Conservation (phyloP, 176 grass and related monocot genomes). For the Hyparrhenia diplandra region DNA sequence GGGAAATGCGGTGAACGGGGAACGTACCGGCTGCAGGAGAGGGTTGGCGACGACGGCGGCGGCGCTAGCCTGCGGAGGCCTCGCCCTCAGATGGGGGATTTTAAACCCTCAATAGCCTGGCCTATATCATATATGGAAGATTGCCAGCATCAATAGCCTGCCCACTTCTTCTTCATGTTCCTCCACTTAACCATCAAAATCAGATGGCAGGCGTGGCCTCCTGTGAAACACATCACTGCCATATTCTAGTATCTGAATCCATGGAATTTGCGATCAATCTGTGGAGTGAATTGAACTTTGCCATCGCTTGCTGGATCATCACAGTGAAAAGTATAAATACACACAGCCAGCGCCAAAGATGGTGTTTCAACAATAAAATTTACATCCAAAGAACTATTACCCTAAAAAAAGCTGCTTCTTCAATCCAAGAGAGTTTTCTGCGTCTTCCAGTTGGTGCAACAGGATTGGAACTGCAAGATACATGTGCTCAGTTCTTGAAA, state of each 20-base stretch:
- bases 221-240: constrained; percentile 47
- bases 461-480: constrained; percentile 51
- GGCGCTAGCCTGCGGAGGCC: no score
- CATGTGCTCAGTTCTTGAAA: not conserved
- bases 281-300: constrained; percentile 30
- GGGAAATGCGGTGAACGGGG: no score
- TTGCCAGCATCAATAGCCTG: not conserved
- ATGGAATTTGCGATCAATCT: constrained; percentile 45
- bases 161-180: constrained; percentile 53
- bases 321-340: constrained; percentile 20
- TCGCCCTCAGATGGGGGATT: no score
- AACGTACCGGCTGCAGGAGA: no score
- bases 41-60: no score
- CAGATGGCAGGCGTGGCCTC: no score
- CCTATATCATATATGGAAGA: no score
- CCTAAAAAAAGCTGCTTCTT: constrained; percentile 52
- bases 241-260: constrained; percentile 49
- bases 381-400: constrained; percentile 30
- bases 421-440: constrained; percentile 56
- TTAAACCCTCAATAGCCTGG: no score
- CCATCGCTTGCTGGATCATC: no score
- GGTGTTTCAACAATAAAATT: not conserved
- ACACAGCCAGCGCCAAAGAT: no score
- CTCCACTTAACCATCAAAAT: constrained; percentile 82
- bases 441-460: constrained; percentile 36